Conservation (phyloP, 2,329 filamentous ascomycete species). For the Zymoseptoria tritici region DNA sequence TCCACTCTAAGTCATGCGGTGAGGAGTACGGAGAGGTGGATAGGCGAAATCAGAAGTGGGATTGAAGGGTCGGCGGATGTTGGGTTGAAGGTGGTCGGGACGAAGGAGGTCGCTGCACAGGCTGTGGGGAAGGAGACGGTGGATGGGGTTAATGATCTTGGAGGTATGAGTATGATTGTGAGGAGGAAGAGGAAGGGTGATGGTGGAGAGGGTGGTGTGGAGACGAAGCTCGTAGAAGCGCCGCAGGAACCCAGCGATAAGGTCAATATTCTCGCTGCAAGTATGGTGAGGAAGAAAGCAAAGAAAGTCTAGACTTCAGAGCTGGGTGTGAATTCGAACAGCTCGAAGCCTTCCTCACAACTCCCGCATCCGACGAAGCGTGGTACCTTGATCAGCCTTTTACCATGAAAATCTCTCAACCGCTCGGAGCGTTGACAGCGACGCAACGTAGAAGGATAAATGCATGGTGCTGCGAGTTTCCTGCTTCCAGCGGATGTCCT, state of each 20-base stretch:
- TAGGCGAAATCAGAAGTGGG: slow-evolving; percentile 50
- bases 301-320: slow-evolving; percentile 30
- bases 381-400: too few relatives aligned
- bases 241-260: not conserved
- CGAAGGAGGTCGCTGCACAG: slow-evolving; percentile 1
- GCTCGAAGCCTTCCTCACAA: too few relatives aligned
- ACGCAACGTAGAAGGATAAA: too few relatives aligned
- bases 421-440: too few relatives aligned
- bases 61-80: slow-evolving; percentile 16
- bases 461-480: too few relatives aligned
- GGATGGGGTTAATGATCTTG: slow-evolving; percentile 26
- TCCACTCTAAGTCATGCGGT: slow-evolving; percentile 54
- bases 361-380: too few relatives aligned
- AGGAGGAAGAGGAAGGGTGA: slow-evolving; percentile 45
- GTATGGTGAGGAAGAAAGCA: slow-evolving; percentile 51
- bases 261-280: slow-evolving; percentile 45
- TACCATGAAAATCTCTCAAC: too few relatives aligned
- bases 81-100: slow-evolving; percentile 16
- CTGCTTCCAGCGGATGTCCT: too few relatives aligned
- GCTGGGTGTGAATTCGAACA: not conserved
- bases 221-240: too few relatives aligned
- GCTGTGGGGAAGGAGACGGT: not conserved
- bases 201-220: slow-evolving; percentile 1
- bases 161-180: slow-evolving; percentile 35
- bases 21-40: slow-evolving; percentile 62